Evolutionary conservation across 139 green algal genomes (phyloP).

Genomic region (Medakamo hakoo): DNA sequence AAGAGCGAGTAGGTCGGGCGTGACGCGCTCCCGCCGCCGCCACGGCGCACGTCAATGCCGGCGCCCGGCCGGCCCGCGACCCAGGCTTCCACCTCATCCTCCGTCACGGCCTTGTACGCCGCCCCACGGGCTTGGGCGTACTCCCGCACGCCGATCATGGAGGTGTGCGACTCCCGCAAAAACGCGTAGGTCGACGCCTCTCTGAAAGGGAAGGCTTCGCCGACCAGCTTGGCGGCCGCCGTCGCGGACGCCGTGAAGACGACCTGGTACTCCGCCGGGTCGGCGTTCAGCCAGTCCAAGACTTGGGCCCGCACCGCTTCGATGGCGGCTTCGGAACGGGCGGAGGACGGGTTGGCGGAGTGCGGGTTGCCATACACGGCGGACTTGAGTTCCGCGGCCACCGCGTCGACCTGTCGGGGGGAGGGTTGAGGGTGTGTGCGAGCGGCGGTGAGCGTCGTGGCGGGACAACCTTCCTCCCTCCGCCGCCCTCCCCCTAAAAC

Average conservation of each 20-base stretch:
- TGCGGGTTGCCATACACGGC: constrained; percentile 63
- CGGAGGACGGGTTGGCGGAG: constrained; percentile 40
- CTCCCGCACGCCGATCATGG: constrained; percentile 54
- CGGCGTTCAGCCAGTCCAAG: constrained; percentile 33
- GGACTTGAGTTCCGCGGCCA: constrained; percentile 13
- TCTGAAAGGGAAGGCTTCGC: constrained; percentile 54
- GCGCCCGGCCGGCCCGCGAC: constrained; percentile 1
- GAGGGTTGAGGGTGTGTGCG: not conserved
- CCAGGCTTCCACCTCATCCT: constrained; percentile 24
- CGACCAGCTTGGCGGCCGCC: constrained; percentile 42
- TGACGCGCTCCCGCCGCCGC: not conserved
- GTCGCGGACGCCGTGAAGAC: constrained; percentile 56
- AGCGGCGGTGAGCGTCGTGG: not conserved
- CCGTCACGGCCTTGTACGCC: constrained; percentile 19
- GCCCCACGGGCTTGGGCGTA: constrained; percentile 29
- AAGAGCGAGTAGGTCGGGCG: constrained; percentile 34
- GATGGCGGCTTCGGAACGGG: constrained; percentile 19
- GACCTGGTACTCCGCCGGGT: constrained; percentile 33
- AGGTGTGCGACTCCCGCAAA: constrained; percentile 62
- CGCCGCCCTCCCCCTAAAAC: not conserved
- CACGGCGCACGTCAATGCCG: not conserved
- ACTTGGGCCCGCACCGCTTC: constrained; percentile 15
- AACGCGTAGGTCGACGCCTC: constrained; percentile 21
- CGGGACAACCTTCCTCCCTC: not conserved
- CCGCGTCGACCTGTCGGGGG: not conserved